These are phyloP conservation scores for Boletus barrowsii DNA, from an alignment of 768 basidiomycete species.

Conservation along the genomic window DNA sequence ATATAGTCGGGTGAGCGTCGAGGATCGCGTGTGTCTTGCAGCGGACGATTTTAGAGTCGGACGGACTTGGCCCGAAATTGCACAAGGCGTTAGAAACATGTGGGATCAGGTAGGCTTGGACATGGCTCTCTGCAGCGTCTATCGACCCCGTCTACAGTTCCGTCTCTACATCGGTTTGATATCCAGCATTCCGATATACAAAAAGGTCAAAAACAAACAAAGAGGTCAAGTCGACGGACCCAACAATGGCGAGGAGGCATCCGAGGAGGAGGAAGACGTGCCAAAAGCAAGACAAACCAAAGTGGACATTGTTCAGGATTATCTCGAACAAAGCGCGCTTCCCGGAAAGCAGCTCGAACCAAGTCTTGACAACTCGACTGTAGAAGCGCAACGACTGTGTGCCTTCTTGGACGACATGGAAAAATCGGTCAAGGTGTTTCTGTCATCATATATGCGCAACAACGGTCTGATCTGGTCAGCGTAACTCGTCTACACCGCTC, in stretches of 20 bases:
- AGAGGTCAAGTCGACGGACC: slow-evolving; percentile 27
- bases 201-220: slow-evolving; percentile 21
- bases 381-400: slow-evolving; percentile 30
- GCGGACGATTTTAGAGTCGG: slow-evolving; percentile 32
- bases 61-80: slow-evolving; percentile 30
- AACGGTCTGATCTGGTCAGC: slow-evolving; percentile 64
- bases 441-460: slow-evolving; percentile 64
- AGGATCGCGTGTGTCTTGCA: slow-evolving; percentile 26
- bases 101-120: slow-evolving; percentile 29
- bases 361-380: slow-evolving; percentile 5
- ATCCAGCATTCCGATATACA: slow-evolving; percentile 30
- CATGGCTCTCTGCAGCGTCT: not conserved
- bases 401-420: slow-evolving; percentile 64
- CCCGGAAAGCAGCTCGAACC: slow-evolving; percentile 32
- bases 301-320: slow-evolving; percentile 26
- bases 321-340: slow-evolving; percentile 25
- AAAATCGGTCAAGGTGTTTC: slow-evolving; percentile 56
- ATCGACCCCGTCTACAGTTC: slow-evolving; percentile 19
- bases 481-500: not conserved
- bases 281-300: slow-evolving; percentile 23
- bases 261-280: slow-evolving; percentile 25
- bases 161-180: slow-evolving; percentile 31
- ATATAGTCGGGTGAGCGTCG: slow-evolving; percentile 8
- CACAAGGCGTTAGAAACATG: slow-evolving; percentile 25
- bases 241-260: slow-evolving; percentile 30